Evolutionary conservation across 805 yeast species (phyloP).

Genomic region (Zygoascus flipseniorum): DNA sequence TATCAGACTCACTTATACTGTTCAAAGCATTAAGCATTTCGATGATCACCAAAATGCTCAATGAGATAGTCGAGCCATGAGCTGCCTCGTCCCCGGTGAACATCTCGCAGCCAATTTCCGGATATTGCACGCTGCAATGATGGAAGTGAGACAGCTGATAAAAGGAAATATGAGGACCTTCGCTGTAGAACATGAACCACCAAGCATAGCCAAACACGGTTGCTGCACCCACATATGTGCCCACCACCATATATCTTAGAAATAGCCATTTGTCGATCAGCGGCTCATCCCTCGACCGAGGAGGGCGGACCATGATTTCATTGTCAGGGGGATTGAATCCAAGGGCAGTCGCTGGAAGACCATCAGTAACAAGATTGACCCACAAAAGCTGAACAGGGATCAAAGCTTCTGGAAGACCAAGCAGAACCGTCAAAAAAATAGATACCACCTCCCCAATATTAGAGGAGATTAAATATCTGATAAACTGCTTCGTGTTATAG

Average conservation of each 20-base stretch:
- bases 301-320: conserved; percentile 32
- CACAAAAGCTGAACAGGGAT: conserved; percentile 51
- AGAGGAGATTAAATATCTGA: conserved; percentile 39
- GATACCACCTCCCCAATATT: conserved; percentile 53
- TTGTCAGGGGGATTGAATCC: conserved; percentile 39
- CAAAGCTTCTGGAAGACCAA: conserved; percentile 45
- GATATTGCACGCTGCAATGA: conserved; percentile 25
- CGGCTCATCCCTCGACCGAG: conserved; percentile 33
- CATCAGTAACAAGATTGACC: conserved; percentile 51
- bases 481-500: conserved; percentile 35
- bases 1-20: conserved; percentile 32
- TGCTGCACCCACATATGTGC: conserved; percentile 34
- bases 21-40: conserved; percentile 38
- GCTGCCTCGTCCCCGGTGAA: conserved; percentile 23
- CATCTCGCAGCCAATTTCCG: conserved; percentile 30
- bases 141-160: conserved; percentile 31
- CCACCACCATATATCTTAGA: conserved; percentile 33
- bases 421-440: conserved; percentile 45
- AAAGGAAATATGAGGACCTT: conserved; percentile 33
- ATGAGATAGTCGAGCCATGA: conserved; percentile 33
- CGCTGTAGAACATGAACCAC: conserved; percentile 29
- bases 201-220: conserved; percentile 37
- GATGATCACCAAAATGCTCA: conserved; percentile 33
- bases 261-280: conserved; percentile 32
- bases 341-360: conserved; percentile 52